These are phyloP conservation scores for Citrus sinensis DNA, from an alignment of 345 rosid species.

Conservation along the genomic window DVS_A1.0 CM039165.1:32424001-32424500, in stretches of 20 bases:
- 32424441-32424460: not conserved
- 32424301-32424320: not conserved
- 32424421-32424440: not conserved
- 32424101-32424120: conserved; percentile 58
- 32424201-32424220: not conserved
- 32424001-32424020: not conserved
- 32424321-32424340: not conserved
- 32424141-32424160: not conserved
- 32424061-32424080: conserved; percentile 3
- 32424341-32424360: not conserved
- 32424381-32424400: too few relatives aligned
- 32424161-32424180: not conserved
- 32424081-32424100: conserved; percentile 13
- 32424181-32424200: not conserved
- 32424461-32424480: not conserved
- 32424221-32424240: too few relatives aligned
- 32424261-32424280: too few relatives aligned
- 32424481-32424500: not conserved
- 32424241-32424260: too few relatives aligned
- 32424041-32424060: not conserved
- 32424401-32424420: not conserved
- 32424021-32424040: not conserved
- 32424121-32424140: conserved; percentile 2
- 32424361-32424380: not conserved
- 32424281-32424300: too few relatives aligned